These are phyloP conservation scores for Gonapodya sp. DNA, from an alignment of 192 early-diverging fungal species.

Conservation along the genomic window DNA sequence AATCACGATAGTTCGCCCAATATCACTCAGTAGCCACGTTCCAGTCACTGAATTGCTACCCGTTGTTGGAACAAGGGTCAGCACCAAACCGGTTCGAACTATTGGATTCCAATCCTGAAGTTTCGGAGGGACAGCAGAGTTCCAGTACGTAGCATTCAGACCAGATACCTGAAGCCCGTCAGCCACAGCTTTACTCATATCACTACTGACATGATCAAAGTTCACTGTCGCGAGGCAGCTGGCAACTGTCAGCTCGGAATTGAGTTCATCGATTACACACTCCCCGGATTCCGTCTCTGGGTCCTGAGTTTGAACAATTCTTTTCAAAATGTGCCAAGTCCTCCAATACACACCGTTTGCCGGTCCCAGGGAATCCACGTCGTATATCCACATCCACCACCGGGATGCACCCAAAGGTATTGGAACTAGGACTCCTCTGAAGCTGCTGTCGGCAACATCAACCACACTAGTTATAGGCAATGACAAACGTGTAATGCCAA, in stretches of 20 bases:
- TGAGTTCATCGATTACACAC: background rate
- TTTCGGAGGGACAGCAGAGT: background rate
- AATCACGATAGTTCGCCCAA: background rate
- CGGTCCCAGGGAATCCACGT: background rate
- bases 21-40: background rate
- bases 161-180: background rate
- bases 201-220: background rate
- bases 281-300: background rate
- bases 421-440: background rate
- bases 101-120: background rate
- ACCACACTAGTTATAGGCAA: background rate
- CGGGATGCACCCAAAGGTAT: background rate
- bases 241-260: background rate
- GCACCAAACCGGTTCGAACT: background rate
- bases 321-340: background rate
- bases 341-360: background rate
- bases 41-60: background rate
- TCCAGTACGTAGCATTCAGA: background rate
- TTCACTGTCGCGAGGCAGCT: background rate
- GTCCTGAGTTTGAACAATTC: background rate
- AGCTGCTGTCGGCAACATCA: background rate
- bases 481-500: background rate
- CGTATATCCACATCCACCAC: background rate
- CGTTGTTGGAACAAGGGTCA: background rate
- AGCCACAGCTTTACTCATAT: background rate